A percentile compares a stretch with the other conserved stretches of the same genome.
These are phyloP conservation scores for Teratosphaeria pseudoeucalypti DNA, from an alignment of 2,329 filamentous ascomycete species.

Conservation along the genomic window DNA sequence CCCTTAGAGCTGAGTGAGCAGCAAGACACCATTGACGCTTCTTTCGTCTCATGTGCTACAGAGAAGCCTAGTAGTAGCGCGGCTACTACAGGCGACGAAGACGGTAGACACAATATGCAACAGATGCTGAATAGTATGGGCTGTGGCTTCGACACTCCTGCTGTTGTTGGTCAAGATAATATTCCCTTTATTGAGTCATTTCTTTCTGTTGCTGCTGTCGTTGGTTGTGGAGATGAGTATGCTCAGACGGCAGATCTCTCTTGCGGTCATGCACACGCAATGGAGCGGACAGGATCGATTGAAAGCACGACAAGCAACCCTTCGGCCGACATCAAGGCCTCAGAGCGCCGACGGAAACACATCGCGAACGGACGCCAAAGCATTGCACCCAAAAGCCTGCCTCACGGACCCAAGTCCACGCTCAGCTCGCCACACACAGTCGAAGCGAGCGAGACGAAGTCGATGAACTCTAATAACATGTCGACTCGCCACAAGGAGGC, in stretches of 20 bases:
- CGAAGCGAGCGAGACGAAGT: not conserved
- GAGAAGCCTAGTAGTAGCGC: constrained; percentile 15
- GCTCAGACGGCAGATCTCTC: constrained; percentile 7
- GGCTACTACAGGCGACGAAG: constrained; percentile 15
- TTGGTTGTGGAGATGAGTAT: constrained; percentile 8
- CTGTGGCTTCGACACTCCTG: constrained; percentile 9
- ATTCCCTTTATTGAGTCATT: constrained; percentile 7
- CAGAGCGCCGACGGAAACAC: constrained; percentile 21
- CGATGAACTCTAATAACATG: constrained; percentile 24
- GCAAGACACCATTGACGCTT: constrained; percentile 8
- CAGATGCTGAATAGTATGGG: constrained; percentile 16
- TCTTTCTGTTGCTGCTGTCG: constrained; percentile 9
- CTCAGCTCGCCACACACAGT: not conserved
- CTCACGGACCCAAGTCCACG: constrained; percentile 5
- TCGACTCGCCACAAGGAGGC: constrained; percentile 14
- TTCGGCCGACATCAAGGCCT: constrained; percentile 12
- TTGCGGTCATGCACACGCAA: constrained; percentile 8
- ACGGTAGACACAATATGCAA: constrained; percentile 11
- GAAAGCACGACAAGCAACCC: constrained; percentile 10
- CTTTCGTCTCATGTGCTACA: constrained; percentile 16
- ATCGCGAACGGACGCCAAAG: constrained; percentile 19
- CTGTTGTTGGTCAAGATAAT: constrained; percentile 13
- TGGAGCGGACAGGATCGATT: constrained; percentile 15
- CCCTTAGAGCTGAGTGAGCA: constrained; percentile 6
- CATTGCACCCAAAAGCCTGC: constrained; percentile 18